These are phyloP conservation scores for Cylindrotheca closterium DNA, from an alignment of 108 stramenopile genomes.

Conservation along the genomic window DNA sequence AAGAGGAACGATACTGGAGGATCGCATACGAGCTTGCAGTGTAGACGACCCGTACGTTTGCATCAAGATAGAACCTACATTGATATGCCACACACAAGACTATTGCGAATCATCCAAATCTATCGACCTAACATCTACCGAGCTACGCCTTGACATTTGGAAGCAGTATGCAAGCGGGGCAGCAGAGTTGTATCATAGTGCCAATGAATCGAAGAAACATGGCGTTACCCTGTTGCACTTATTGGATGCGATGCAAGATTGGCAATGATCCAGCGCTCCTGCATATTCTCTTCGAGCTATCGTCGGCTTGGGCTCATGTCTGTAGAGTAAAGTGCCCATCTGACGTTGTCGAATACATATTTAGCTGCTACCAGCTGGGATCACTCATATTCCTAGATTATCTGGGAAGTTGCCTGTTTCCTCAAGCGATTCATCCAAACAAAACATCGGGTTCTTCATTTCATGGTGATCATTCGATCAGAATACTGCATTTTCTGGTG, in stretches of 20 bases:
- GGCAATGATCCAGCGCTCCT: too few species aligned
- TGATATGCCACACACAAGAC: constrained; percentile 5
- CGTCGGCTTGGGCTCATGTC: too few species aligned
- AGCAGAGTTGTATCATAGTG: constrained; percentile 1
- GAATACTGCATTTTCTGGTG: too few species aligned
- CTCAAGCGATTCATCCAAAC: too few species aligned
- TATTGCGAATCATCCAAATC: neutral
- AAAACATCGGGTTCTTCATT: too few species aligned
- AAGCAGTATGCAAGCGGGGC: constrained; percentile 2
- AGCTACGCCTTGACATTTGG: constrained; percentile 8
- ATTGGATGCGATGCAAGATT: neutral
- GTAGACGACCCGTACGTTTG: neutral
- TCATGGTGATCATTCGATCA: too few species aligned
- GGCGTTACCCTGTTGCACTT: constrained; percentile 5
- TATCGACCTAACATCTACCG: neutral
- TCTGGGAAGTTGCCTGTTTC: too few species aligned
- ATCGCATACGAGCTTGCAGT: neutral
- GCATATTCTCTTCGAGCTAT: too few species aligned
- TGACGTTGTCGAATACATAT: too few species aligned
- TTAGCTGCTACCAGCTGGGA: too few species aligned
- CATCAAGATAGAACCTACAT: constrained; percentile 3
- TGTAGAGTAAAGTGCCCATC: too few species aligned
- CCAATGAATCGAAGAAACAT: neutral
- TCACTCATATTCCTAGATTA: too few species aligned
- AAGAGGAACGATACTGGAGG: neutral